phyloP scores from a whole-genome alignment of 345 rosid species.

The Populus ilicifolia region DNA sequence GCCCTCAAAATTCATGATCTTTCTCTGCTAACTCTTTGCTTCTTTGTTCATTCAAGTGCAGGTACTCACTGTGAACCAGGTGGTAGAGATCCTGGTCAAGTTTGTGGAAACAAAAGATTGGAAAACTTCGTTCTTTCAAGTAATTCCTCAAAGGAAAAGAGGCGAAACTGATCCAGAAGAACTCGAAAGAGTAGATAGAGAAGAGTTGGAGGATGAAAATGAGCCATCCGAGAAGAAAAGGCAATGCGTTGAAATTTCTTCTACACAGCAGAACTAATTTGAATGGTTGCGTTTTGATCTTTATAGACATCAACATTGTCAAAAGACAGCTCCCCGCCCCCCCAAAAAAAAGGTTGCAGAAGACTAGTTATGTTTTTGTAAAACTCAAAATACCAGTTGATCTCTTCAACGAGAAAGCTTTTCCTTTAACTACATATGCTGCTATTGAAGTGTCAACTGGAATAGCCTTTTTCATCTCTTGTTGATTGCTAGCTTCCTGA shows the following conservation, averaged over 20 bases:
- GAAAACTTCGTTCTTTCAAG: conserved; percentile 82
- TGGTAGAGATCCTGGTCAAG: conserved; percentile 79
- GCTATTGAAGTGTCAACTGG: not conserved
- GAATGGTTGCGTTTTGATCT: not conserved
- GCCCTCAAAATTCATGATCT: not conserved
- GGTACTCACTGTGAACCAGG: conserved; percentile 98
- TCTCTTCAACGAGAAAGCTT: not conserved
- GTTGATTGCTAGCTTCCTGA: no score
- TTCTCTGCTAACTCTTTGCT: not conserved
- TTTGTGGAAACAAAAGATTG: conserved; percentile 79
- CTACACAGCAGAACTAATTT: conserved; percentile 20
- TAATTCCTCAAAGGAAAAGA: conserved; percentile 88
- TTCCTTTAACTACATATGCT: not conserved
- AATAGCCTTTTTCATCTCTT: not conserved
- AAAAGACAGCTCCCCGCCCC: not conserved
- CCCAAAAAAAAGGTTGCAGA: not conserved
- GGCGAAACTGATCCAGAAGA: conserved; percentile 38
- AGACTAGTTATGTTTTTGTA: not conserved
- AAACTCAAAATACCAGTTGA: not conserved
- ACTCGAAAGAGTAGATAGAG: conserved; percentile 22
- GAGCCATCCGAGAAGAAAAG: conserved; percentile 47
- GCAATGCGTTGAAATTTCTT: conserved; percentile 44
- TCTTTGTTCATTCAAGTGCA: conserved; percentile 21
- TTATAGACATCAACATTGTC: not conserved
- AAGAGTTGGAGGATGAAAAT: conserved; percentile 25